A percentile compares a stretch with the other conserved stretches of the same genome.
phyloP scores from a whole-genome alignment of 768 basidiomycete species.

The Leccinum rimulosum region DNA sequence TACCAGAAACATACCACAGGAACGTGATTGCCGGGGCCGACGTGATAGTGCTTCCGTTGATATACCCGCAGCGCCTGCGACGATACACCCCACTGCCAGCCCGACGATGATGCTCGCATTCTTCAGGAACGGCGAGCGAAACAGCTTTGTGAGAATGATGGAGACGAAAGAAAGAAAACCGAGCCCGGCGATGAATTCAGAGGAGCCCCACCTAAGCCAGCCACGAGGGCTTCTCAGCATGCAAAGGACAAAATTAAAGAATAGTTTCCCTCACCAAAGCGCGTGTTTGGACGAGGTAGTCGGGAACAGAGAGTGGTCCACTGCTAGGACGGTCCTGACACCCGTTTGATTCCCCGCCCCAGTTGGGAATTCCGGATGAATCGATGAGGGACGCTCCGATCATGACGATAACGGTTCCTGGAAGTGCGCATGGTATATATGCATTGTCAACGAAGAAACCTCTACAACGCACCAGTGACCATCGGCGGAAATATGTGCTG shows the following conservation, averaged over 20 bases:
- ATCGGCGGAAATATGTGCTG: slow-evolving; percentile 76
- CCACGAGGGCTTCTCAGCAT: too few relatives aligned
- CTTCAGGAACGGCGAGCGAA: slow-evolving; percentile 83
- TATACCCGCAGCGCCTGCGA: slow-evolving; percentile 80
- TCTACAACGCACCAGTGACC: slow-evolving; percentile 55
- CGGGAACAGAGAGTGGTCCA: slow-evolving; percentile 70
- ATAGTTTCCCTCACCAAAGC: slow-evolving; percentile 42
- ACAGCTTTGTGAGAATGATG: slow-evolving; percentile 79
- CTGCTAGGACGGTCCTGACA: slow-evolving; percentile 59
- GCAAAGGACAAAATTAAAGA: too few relatives aligned
- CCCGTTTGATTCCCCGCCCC: slow-evolving; percentile 81
- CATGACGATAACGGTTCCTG: slow-evolving; percentile 75
- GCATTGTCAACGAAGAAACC: neutral
- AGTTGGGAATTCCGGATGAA: slow-evolving; percentile 69
- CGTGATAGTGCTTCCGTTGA: slow-evolving; percentile 61
- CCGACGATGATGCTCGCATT: slow-evolving; percentile 78
- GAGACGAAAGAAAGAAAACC: slow-evolving; percentile 80
- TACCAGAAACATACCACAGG: slow-evolving; percentile 48
- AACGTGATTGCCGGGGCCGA: slow-evolving; percentile 79
- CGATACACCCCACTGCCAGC: slow-evolving; percentile 76
- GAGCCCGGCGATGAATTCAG: slow-evolving; percentile 74
- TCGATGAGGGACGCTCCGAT: slow-evolving; percentile 80
- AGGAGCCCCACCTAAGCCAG: slow-evolving; percentile 66
- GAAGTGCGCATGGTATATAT: neutral
- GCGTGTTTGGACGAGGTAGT: slow-evolving; percentile 68